Percentiles rank a stretch among this genome's conserved stretches.
Evolutionary conservation across 2,329 filamentous ascomycete genomes (phyloP).

Genomic region (Ascochyta viciae-villosae): DNA sequence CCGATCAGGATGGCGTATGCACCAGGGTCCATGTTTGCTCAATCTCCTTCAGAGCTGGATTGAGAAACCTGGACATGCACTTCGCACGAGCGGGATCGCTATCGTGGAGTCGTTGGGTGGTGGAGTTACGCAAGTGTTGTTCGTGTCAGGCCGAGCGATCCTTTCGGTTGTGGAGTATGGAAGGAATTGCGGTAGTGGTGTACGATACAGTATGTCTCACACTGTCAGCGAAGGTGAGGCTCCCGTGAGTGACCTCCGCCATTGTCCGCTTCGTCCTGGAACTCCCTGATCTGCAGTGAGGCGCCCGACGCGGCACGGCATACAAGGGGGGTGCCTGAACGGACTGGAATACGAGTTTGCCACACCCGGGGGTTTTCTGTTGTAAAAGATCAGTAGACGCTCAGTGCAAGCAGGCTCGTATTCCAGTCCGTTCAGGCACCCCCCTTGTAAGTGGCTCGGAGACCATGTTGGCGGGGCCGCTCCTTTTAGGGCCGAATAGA

Average conservation of each 20-base stretch:
- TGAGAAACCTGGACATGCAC: not conserved
- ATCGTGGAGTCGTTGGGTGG: too few species aligned
- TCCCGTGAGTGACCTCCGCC: not conserved
- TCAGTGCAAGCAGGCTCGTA: too few species aligned
- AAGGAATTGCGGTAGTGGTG: not conserved
- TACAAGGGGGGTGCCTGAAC: too few species aligned
- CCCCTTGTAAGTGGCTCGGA: constrained; percentile 18
- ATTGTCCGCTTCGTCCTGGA: not conserved
- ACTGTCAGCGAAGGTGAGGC: not conserved
- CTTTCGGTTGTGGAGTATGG: not conserved
- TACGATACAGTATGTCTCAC: not conserved
- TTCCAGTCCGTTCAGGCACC: too few species aligned
- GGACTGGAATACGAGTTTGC: too few species aligned
- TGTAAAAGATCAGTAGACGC: too few species aligned
- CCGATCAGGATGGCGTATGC: not conserved
- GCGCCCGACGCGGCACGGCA: not conserved
- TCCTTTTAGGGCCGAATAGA: not conserved
- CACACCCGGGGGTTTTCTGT: too few species aligned
- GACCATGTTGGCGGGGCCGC: constrained; percentile 9
- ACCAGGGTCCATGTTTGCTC: not conserved
- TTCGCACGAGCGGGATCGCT: too few species aligned
- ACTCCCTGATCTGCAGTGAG: constrained; percentile 6
- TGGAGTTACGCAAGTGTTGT: too few species aligned
- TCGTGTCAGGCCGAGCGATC: too few species aligned
- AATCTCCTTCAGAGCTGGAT: not conserved